Conservation (phyloP, 2,329 filamentous ascomycete genomes). For the Dothideomycetidae sp. region DNA sequence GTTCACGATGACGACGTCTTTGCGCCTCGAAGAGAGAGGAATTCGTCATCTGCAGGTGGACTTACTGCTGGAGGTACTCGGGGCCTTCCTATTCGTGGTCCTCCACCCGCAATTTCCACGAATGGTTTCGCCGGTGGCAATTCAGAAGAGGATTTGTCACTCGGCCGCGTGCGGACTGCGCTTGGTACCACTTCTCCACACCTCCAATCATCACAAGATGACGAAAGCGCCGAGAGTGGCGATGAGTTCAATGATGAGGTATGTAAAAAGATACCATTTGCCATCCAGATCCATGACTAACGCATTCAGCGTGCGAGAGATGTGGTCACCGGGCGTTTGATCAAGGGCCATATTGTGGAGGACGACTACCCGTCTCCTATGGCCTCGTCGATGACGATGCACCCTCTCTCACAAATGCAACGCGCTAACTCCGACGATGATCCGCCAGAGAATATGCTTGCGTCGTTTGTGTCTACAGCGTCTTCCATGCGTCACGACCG, state of each 20-base stretch:
- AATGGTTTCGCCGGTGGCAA: not conserved
- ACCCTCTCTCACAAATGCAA: constrained; percentile 31
- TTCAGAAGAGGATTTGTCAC: constrained; percentile 16
- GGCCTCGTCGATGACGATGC: constrained; percentile 47
- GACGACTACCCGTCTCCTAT: constrained; percentile 77
- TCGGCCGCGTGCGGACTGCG: constrained; percentile 17
- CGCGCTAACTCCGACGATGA: constrained; percentile 32
- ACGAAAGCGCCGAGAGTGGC: constrained; percentile 23
- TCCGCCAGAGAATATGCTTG: constrained; percentile 77
- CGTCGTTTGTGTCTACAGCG: constrained; percentile 63
- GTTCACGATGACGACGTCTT: constrained; percentile 18
- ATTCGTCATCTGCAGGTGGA: not conserved
- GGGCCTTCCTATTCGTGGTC: not conserved
- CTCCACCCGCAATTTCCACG: too few species aligned
- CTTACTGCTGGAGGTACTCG: not conserved
- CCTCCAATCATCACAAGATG: constrained; percentile 9
- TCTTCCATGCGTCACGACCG: constrained; percentile 44
- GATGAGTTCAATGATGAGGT: constrained; percentile 25
- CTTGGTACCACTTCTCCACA: constrained; percentile 16
- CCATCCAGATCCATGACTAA: not conserved
- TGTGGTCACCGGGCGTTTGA: constrained; percentile 77
- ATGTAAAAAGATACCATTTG: not conserved
- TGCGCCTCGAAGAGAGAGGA: constrained; percentile 4
- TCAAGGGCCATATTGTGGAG: constrained; percentile 90
- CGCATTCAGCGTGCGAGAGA: constrained; percentile 52